phyloP scores from a whole-genome alignment of 345 rosid species.

The Sonneratia alba region DNA sequence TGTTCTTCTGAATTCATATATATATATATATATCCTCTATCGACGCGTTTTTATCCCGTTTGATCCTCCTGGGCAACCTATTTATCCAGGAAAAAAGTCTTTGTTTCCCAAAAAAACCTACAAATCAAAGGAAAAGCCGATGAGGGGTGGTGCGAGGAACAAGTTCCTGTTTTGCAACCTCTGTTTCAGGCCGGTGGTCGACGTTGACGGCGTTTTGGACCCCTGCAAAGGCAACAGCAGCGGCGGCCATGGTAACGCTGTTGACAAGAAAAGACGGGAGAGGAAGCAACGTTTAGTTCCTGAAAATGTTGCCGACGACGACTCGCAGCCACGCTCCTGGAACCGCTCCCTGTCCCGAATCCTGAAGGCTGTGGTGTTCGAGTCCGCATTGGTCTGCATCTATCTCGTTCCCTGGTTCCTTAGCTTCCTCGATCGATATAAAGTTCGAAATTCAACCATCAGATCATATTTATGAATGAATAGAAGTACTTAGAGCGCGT shows the following conservation, averaged over 20 bases:
- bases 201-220: conserved; percentile 23
- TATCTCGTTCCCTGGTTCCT: background rate
- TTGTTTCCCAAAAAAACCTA: no score
- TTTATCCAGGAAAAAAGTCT: no score
- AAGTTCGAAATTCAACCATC: no score
- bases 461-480: background rate
- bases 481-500: background rate
- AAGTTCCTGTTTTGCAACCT: background rate
- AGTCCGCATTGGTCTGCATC: conserved; percentile 25
- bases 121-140: background rate
- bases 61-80: background rate
- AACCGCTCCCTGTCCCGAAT: conserved; percentile 22
- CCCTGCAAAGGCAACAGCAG: background rate
- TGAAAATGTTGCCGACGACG: background rate
- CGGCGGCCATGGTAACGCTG: background rate
- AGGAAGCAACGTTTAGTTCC: no score
- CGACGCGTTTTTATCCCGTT: background rate
- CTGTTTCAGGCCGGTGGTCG: conserved; percentile 37
- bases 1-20: no score
- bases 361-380: conserved; percentile 28
- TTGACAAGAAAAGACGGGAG: no score
- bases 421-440: background rate
- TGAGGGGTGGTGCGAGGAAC: background rate
- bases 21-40: no score
- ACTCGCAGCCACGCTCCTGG: background rate